Base-by-base conservation (phyloP, 2,329 filamentous ascomycete species). In the Colletotrichum sp. region DNA sequence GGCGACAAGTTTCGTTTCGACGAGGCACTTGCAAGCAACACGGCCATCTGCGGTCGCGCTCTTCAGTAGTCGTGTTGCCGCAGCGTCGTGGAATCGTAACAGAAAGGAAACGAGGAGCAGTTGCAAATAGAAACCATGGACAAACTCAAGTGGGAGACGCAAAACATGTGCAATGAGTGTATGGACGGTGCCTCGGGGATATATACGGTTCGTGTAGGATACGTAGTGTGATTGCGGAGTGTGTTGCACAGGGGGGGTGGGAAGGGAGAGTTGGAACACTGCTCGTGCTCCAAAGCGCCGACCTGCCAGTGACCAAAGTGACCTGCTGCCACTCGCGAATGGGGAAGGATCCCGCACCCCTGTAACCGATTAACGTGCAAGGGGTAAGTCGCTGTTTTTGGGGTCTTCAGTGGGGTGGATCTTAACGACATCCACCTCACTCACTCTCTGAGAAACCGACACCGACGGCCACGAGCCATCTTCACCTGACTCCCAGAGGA, bases 41-140 rank as follows among this genome's bases (percentile, higher is more conserved):
- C 70, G 71, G 75, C 77, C 75, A 78, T 78, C 72, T 73, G 77
- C 62, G n/a, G 30, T 63, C 60, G 63, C 22, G 59, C 55, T 69
- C 34, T 48, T 62, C 30, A 48, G 67, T 67, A 22, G 75, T 74
- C 57, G 70, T n/a, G 70, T 62, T 69, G 48, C 59, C 48, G 74
- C 65, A 57, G 64, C 26, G 70, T 74, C 34, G 59, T 69, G 48
- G 34, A 26, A 60, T 74, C 34, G 74, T 74, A n/a, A 60, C 36
- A 57, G 26, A 48, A 44, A 34, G 39, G 68, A 52, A 59, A 39
- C 8, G 48, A 73, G 28, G 36, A 71, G 22, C 30, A 39, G 12
- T n/a, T 48, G 30, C 32, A 30, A 63, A 69, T 18, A 65, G 34
- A 32, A 74, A 60, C 32, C 34, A 69, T 44, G 60, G 18, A 55